Conservation (phyloP, 2,329 filamentous ascomycete genomes). For the Trichophaea hybrida region DNA sequence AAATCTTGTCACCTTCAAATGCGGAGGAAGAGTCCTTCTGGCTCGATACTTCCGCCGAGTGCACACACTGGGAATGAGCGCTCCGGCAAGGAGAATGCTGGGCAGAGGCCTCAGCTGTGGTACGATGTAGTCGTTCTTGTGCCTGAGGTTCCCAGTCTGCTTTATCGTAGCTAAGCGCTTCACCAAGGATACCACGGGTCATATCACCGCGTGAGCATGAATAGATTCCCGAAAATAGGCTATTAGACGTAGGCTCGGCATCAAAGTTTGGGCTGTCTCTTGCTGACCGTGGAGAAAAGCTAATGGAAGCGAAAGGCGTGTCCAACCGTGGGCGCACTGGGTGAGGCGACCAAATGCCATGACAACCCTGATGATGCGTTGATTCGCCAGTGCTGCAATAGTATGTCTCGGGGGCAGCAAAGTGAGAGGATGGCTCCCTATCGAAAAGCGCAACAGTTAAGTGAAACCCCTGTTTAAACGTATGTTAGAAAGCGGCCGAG, state of each 20-base stretch:
- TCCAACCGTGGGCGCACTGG: background rate
- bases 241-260: background rate
- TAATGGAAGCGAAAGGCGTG: background rate
- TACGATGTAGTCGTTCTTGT: background rate
- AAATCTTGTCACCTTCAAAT: background rate
- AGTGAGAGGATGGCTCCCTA: background rate
- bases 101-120: background rate
- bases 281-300: background rate
- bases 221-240: background rate
- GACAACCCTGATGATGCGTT: background rate
- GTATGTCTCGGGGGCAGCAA: background rate
- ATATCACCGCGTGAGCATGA: background rate
- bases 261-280: background rate
- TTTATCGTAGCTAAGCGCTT: background rate
- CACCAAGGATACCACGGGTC: background rate
- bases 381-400: background rate
- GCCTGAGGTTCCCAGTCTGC: background rate
- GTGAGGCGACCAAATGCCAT: background rate
- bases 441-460: background rate
- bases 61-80: background rate
- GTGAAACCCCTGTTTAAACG: background rate
- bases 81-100: background rate
- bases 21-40: background rate
- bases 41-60: background rate
- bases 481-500: background rate